Percentiles rank a stretch among this genome's conserved stretches.
Evolutionary conservation across 129 eudicot species (phyloP).

Genomic region (Flaveria robusta): DNA sequence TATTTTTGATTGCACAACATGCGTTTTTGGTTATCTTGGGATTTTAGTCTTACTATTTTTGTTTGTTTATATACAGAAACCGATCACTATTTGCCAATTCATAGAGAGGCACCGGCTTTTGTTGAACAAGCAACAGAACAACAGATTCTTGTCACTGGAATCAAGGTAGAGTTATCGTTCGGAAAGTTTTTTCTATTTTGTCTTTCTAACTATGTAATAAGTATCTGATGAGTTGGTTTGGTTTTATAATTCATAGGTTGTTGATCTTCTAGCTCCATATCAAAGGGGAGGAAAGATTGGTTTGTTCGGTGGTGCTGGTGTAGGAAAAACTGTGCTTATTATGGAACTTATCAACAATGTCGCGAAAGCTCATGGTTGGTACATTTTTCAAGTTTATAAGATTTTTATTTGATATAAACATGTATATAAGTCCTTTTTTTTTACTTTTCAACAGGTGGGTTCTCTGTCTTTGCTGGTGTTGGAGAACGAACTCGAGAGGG

Average conservation of each 20-base stretch:
- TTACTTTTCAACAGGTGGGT: conserved; percentile 65
- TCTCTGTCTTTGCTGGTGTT: conserved; percentile 98
- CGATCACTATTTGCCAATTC: conserved; percentile 85
- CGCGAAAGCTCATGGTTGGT: conserved; percentile 95
- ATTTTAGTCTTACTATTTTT: background rate
- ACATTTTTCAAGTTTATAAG: background rate
- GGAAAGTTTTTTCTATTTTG: background rate
- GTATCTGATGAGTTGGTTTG: background rate
- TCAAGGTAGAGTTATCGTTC: conserved; percentile 51
- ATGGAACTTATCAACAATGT: conserved; percentile 99
- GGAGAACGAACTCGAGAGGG: conserved; percentile 99
- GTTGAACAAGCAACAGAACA: conserved; percentile 99
- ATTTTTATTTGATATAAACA: background rate
- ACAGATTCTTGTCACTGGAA: conserved; percentile 93
- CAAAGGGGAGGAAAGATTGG: conserved; percentile 99
- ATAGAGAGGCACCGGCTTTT: conserved; percentile 93
- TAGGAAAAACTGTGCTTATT: conserved; percentile 96
- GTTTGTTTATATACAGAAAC: conserved; percentile 49
- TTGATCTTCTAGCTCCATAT: conserved; percentile 96
- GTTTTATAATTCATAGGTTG: conserved; percentile 65
- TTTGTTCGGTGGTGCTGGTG: conserved; percentile 99
- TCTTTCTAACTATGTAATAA: background rate
- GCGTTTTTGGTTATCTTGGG: background rate
- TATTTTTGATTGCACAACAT: background rate
- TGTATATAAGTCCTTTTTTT: background rate